Evolutionary conservation across 2,329 filamentous ascomycete species (phyloP).

Genomic region (Ophiostoma himal-ulmi): DNA sequence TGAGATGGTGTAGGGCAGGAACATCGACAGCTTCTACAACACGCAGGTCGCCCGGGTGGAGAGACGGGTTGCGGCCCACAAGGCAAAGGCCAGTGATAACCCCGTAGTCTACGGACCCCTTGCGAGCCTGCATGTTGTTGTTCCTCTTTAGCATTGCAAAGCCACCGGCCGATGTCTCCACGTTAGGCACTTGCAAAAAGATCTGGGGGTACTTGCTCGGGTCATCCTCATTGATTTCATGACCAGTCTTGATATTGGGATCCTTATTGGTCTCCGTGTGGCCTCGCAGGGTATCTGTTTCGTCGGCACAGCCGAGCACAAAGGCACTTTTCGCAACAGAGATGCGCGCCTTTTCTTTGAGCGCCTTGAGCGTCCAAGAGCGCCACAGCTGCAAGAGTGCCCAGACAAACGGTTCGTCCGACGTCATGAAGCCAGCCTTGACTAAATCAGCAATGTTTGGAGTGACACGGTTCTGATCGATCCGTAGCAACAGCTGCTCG

Average conservation of each 20-base stretch:
- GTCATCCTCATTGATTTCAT: conserved; percentile 32
- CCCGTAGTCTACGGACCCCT: conserved; percentile 40
- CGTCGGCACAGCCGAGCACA: conserved; percentile 81
- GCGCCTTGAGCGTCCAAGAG: conserved; percentile 78
- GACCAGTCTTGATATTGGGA: conserved; percentile 21
- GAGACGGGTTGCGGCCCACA: conserved; percentile 83
- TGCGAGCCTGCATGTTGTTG: background rate
- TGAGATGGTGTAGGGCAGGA: conserved; percentile 66
- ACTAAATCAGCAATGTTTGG: conserved; percentile 70
- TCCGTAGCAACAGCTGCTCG: conserved; percentile 62
- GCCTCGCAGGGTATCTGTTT: conserved; percentile 69
- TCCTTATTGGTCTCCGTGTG: conserved; percentile 44
- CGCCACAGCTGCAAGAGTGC: conserved; percentile 79
- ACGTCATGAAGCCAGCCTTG: conserved; percentile 67
- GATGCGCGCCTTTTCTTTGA: conserved; percentile 91
- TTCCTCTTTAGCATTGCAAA: conserved; percentile 25
- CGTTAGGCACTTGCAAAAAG: conserved; percentile 72
- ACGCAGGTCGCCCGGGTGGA: conserved; percentile 88
- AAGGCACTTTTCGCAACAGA: conserved; percentile 77
- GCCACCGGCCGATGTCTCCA: conserved; percentile 37
- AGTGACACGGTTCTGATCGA: conserved; percentile 81
- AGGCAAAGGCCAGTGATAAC: conserved; percentile 73
- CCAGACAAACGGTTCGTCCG: conserved; percentile 71
- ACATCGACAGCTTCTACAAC: conserved; percentile 78
- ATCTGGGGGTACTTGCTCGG: conserved; percentile 62